These are phyloP conservation scores for Kluyveromyces aestuarii DNA, from an alignment of 805 yeast genomes.

Conservation along the genomic window DNA sequence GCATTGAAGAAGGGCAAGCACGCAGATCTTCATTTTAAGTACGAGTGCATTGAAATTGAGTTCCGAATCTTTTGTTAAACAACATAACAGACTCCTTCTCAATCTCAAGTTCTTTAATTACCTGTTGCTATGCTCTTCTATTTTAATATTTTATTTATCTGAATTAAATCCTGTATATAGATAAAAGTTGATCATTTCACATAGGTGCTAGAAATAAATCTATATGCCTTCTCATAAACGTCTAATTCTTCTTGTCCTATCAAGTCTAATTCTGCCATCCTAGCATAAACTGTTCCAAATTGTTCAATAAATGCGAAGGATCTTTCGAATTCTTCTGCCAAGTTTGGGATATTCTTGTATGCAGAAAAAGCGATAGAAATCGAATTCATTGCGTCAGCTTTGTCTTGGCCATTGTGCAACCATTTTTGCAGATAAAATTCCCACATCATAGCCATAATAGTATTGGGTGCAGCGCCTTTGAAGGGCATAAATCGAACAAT, in stretches of 20 bases:
- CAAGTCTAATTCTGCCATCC: conserved; percentile 13
- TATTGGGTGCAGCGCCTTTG: conserved; percentile 43
- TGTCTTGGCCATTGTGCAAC: conserved; percentile 27
- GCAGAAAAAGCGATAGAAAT: conserved; percentile 23
- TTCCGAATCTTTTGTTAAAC: no score
- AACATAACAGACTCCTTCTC: no score
- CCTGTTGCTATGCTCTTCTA: no score
- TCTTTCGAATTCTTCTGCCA: conserved; percentile 21
- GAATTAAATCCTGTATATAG: neutral
- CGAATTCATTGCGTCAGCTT: conserved; percentile 23
- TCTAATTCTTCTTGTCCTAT: conserved; percentile 15
- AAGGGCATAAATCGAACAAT: conserved; percentile 57
- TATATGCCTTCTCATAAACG: conserved; percentile 14
- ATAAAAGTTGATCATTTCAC: neutral
- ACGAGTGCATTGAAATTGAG: no score
- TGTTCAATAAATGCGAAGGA: conserved; percentile 17
- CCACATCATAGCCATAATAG: conserved; percentile 43
- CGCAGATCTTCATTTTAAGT: no score
- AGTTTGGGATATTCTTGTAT: conserved; percentile 20
- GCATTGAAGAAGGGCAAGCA: no score
- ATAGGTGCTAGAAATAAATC: neutral
- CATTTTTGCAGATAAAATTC: conserved; percentile 28
- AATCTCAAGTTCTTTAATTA: no score
- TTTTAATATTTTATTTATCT: no score
- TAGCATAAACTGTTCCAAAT: conserved; percentile 10